Evolutionary conservation across 148 eudicot species (phyloP), one percentile per base, ranked within the genome.

Genomic region (Cornus kousa): DNA sequence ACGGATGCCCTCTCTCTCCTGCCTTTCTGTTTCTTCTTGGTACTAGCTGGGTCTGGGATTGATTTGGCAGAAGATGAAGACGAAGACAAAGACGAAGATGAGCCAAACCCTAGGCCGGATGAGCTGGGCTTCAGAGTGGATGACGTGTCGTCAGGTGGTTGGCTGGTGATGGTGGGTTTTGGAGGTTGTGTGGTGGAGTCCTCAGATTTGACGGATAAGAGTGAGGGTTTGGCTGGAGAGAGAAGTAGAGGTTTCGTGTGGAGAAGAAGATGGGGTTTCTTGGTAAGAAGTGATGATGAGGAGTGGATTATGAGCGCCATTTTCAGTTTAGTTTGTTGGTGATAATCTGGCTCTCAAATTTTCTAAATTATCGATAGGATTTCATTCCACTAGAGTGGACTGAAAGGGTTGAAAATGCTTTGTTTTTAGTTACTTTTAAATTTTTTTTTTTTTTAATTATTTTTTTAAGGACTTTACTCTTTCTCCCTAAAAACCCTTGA

Each of bases 71-170:
- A 55, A 35, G 83, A 74, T 28, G 86, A 64, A 0, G 92, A 72
- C 39, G 86, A 32, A 2, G 92, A 72, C 39, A 85, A 32, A 2
- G 37, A 35, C 1, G 37, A 35, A 35, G 5, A 35, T 2, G 93
- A 78, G 43, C 93, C 94, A 81, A 89, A 90, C 33, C 94, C 94
- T 78, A 72, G 85, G 10, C 86, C 88, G 4, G 87, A 11, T 16
- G 86, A 79, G 37, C 37, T 59, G 33, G 82, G 76, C 24, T 74
- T 75, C 19, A 11, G 24, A n/a, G 50, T 12, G 46, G 84, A 57
- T 46, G 86, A 70, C 40, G 86, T 53, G 57, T 85, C 77, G 46
- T 81, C 83, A 19, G 37, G 66, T 69, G 86, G 62, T 70, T 73
- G 74, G 71, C 71, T 28, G 11, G n/a, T 39, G 66, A 55, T 37